Evolutionary conservation across 768 basidiomycete genomes (phyloP), one percentile per base, ranked within the genome.

Genomic region (Dentipellis fragilis): DNA sequence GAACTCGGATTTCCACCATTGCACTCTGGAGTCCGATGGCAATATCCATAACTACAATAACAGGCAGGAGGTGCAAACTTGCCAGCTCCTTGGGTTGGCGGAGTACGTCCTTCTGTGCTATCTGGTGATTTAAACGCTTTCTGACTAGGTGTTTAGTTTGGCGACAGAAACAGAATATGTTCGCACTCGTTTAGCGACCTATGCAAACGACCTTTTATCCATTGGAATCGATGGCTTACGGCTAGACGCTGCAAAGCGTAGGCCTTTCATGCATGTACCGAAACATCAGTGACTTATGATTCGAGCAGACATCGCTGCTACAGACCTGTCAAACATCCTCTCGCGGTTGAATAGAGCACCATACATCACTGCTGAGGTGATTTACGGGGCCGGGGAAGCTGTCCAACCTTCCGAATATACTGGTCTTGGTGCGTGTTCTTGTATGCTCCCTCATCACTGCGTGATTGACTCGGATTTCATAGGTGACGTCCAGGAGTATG

Each of bases 181-280:
- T 16, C 74, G 79, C 19, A 65, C 65, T 1, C 67, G 71, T 5
- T 73, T 87, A 2, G 83, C 82, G 0, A 59, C 67, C 21, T 85
- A 84, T 63, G 78, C 65, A 6, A 83, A 85, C 60, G 81, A 86
- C 53, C 67, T 87, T 1, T 57, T 85, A 22, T 78, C 78, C 0
- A 72, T 87, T 10, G 85, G 84, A 1, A 75, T 80, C 0, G 80
- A 83, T 58, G 84, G 84, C 0, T 68, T 85, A 36, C 74, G 84
- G 1, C 66, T 85, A 16, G 84, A 87, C 63, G 81, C 84, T 14
- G 74, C 82, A 0, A 87, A 87, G 69, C 75, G 83, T 84, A 61
- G 53, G 73, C 49, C 9, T 2, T 10, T 39, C 36, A 21, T 14
- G 10, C 29, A 2, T 17, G 9, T 19, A 34, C 14, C 36, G n/a